Evolutionary conservation across 2,329 filamentous ascomycete species (phyloP).

Genomic region (Cryoendolithus antarcticus): DNA sequence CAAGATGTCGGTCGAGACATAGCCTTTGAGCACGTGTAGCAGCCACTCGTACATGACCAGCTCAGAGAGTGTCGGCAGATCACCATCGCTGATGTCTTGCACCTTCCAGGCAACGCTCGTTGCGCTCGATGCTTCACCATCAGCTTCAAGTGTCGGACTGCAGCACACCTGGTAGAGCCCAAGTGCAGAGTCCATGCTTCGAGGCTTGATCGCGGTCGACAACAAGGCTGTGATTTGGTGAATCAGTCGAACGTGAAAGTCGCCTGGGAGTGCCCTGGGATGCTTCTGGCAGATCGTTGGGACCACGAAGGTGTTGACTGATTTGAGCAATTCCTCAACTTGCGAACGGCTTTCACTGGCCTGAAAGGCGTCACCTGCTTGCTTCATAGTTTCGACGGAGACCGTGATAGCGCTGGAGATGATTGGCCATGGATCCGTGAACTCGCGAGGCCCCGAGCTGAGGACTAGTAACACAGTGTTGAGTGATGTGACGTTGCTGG

Average conservation of each 20-base stretch:
- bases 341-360: background rate
- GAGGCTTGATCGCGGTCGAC: background rate
- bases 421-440: slow-evolving; percentile 12
- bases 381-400: slow-evolving; percentile 5
- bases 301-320: slow-evolving; percentile 13
- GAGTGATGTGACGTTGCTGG: slow-evolving; percentile 1
- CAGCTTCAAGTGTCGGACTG: slow-evolving; percentile 1
- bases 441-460: slow-evolving; percentile 3
- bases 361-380: slow-evolving; percentile 2
- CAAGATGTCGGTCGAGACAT: slow-evolving; percentile 79
- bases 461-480: slow-evolving; percentile 2
- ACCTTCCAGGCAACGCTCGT: slow-evolving; percentile 2
- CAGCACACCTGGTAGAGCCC: background rate
- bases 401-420: slow-evolving; percentile 12
- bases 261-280: slow-evolving; percentile 15
- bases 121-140: background rate
- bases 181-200: slow-evolving; percentile 1
- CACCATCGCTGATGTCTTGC: slow-evolving; percentile 7
- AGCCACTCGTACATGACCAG: slow-evolving; percentile 54
- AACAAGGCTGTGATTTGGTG: background rate
- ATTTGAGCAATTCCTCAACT: slow-evolving; percentile 10
- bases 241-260: slow-evolving; percentile 14
- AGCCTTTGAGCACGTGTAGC: slow-evolving; percentile 54
- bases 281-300: slow-evolving; percentile 18
- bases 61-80: slow-evolving; percentile 22